Conservation (phyloP, 306 rosid species). For the Echinosophora koreensis region DNA sequence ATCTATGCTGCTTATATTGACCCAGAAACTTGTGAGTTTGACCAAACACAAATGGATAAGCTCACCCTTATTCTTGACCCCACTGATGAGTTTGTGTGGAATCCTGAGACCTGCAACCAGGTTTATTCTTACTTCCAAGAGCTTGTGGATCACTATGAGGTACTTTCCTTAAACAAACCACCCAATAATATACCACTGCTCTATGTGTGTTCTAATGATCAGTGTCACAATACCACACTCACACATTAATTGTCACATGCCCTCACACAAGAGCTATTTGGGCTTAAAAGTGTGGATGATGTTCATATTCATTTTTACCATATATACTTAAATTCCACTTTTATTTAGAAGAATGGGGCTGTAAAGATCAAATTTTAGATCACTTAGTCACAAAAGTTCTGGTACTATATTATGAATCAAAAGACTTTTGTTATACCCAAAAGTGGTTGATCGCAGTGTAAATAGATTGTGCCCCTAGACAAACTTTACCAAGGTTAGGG, state of each 20-base stretch:
- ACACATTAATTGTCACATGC: background rate
- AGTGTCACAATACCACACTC: background rate
- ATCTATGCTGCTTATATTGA: conserved; percentile 91
- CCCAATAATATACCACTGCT: background rate
- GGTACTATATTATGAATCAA: no score
- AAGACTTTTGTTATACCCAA: no score
- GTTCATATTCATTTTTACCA: no score
- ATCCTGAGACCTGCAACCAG: conserved; percentile 69
- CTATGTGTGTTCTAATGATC: conserved; percentile 1
- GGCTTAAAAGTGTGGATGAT: no score
- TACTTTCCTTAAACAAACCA: conserved; percentile 36
- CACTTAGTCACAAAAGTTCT: background rate
- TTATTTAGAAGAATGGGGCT: no score
- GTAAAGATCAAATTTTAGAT: no score
- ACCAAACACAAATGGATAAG: conserved; percentile 95
- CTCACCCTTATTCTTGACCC: conserved; percentile 91
- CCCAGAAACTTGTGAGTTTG: conserved; percentile 80
- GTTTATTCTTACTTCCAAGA: conserved; percentile 89
- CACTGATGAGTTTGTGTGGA: conserved; percentile 92
- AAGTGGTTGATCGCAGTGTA: no score
- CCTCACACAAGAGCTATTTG: background rate
- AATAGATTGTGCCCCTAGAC: no score
- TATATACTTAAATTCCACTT: no score
- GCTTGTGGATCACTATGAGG: conserved; percentile 98
- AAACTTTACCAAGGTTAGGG: no score